phyloP scores from a whole-genome alignment of 2,329 filamentous ascomycete genomes.

The Coniochaeta hoffmannii region DNA sequence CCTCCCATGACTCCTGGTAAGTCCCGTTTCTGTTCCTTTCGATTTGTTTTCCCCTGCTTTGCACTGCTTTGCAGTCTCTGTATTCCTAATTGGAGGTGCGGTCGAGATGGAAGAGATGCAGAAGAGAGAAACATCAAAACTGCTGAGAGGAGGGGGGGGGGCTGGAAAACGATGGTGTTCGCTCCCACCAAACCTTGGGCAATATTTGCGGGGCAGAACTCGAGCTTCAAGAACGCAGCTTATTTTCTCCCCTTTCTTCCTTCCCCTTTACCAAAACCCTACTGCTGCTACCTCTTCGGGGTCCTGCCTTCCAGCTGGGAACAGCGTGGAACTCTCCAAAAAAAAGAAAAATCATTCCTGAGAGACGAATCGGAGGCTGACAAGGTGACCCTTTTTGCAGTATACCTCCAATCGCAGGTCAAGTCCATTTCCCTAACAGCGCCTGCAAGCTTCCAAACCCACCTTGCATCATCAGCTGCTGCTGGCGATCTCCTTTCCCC shows the following conservation, averaged over 20 bases:
- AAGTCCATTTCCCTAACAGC: not conserved
- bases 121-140: not conserved
- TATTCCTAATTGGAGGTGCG: not conserved
- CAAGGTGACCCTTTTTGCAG: constrained; percentile 21
- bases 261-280: not conserved
- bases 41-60: not conserved
- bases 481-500: constrained; percentile 64
- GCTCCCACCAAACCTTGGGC: not conserved
- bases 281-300: too few species aligned
- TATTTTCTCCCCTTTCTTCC: not conserved
- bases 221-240: not conserved
- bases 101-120: not conserved
- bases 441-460: constrained; percentile 35
- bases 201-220: not conserved
- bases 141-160: not conserved
- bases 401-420: constrained; percentile 35
- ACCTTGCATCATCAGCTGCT: constrained; percentile 54
- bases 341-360: not conserved
- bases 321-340: not conserved
- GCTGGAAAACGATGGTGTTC: not conserved
- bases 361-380: constrained; percentile 8
- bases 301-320: not conserved
- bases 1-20: constrained; percentile 88
- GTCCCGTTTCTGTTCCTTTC: constrained; percentile 23
- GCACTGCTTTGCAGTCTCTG: not conserved